Conservation (phyloP, 371 early-diverging fungal species). For the Catenaria anguillulae region DNA sequence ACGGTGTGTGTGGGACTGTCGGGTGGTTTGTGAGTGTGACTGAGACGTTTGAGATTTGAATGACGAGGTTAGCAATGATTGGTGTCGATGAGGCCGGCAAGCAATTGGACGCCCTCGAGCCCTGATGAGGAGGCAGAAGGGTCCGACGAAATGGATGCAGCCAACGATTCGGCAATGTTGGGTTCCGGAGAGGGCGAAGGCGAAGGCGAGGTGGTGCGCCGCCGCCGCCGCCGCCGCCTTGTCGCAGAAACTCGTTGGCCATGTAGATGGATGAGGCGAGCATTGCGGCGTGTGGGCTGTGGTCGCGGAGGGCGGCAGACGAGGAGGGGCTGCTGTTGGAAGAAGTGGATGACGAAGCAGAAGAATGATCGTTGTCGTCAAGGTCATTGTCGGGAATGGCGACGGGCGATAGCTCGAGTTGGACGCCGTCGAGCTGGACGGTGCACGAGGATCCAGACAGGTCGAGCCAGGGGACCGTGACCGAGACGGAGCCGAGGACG, state of each 20-base stretch:
- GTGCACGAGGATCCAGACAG: neutral
- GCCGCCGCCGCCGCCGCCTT: neutral
- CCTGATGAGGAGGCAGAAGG: conserved; percentile 18
- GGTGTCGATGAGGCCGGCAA: conserved; percentile 51
- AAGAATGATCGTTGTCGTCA: too few relatives aligned
- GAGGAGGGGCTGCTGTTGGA: too few relatives aligned
- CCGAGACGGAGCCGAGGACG: neutral
- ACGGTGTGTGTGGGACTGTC: too few relatives aligned
- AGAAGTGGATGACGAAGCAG: too few relatives aligned
- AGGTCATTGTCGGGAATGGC: too few relatives aligned
- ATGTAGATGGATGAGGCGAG: neutral
- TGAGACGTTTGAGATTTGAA: conserved; percentile 10
- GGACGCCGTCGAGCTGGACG: neutral
- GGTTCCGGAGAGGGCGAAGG: too few relatives aligned
- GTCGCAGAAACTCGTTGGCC: neutral
- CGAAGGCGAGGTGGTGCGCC: too few relatives aligned
- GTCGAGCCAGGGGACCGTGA: neutral
- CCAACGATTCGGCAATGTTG: too few relatives aligned
- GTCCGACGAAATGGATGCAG: too few relatives aligned
- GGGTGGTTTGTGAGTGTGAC: too few relatives aligned
- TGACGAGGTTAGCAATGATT: conserved; percentile 45
- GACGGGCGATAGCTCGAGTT: too few relatives aligned
- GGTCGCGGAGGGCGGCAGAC: too few relatives aligned
- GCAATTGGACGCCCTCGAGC: conserved; percentile 44
- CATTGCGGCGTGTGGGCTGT: neutral